These are phyloP conservation scores for Brassica cretica DNA, from an alignment of 345 rosid genomes.

Conservation along the genomic window DNA sequence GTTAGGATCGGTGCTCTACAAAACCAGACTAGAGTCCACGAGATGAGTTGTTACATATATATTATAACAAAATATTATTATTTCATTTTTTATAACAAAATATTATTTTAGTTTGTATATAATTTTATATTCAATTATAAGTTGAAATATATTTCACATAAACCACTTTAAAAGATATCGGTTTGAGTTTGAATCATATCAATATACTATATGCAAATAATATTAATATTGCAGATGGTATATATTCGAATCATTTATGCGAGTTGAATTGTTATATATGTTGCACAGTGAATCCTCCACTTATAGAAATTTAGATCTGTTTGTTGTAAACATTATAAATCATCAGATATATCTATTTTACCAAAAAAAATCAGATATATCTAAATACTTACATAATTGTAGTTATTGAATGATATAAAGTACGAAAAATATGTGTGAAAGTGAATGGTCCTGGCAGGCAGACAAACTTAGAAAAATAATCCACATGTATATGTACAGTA, in stretches of 20 bases:
- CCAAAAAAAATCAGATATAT: background rate
- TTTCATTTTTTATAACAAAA: no score
- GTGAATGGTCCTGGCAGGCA: conserved; percentile 3
- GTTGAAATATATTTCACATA: background rate
- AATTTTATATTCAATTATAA: background rate
- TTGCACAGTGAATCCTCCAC: background rate
- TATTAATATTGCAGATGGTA: conserved; percentile 1
- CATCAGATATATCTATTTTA: background rate
- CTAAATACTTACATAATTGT: background rate
- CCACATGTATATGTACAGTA: conserved; percentile 13
- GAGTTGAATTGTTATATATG: background rate
- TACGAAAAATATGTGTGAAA: conserved; percentile 3
- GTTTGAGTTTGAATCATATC: background rate
- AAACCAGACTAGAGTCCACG: no score
- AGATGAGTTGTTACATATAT: no score
- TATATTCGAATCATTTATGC: background rate
- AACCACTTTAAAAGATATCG: background rate
- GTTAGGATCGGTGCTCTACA: no score
- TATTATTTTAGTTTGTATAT: background rate
- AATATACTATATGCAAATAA: background rate
- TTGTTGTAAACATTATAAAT: background rate
- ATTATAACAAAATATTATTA: background rate
- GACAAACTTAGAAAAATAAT: background rate
- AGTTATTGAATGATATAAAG: background rate
- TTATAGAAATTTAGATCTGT: background rate